phyloP scores from a whole-genome alignment of 495 filamentous ascomycete genomes.

The Pseudevernia furfuracea region DNA sequence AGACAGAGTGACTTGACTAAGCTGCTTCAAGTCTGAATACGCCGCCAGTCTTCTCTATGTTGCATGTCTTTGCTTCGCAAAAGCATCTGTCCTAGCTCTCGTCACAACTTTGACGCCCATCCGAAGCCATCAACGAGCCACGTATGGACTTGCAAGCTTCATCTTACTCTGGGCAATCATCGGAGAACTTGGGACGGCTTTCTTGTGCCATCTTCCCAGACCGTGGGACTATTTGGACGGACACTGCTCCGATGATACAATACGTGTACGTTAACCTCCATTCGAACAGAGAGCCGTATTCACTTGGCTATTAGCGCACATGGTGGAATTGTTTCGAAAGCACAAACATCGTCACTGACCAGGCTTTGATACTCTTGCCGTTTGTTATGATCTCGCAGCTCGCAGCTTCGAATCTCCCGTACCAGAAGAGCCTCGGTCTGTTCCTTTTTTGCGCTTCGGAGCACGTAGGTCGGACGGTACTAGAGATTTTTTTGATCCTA shows the following conservation, averaged over 20 bases:
- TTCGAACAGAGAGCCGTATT: not conserved
- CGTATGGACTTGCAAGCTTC: constrained; percentile 1
- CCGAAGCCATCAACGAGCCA: not conserved
- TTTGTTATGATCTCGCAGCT: constrained; percentile 32
- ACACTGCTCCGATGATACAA: not conserved
- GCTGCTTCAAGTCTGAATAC: constrained; percentile 3
- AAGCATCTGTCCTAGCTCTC: constrained; percentile 11
- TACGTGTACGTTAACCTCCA: not conserved
- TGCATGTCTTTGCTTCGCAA: constrained; percentile 11
- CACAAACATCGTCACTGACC: constrained; percentile 40
- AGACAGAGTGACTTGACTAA: not conserved
- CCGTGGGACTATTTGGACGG: constrained; percentile 9
- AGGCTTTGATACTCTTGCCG: constrained; percentile 35
- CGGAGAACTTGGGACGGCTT: constrained; percentile 6
- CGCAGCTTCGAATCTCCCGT: constrained; percentile 30
- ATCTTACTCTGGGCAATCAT: constrained; percentile 2
- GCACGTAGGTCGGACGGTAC: constrained; percentile 30
- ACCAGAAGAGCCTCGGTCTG: constrained; percentile 30
- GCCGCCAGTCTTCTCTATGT: constrained; percentile 7
- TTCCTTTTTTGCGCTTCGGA: constrained; percentile 33
- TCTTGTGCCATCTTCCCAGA: constrained; percentile 6
- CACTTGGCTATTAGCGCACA: constrained; percentile 13
- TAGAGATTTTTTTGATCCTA: not conserved
- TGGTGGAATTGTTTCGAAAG: constrained; percentile 37
- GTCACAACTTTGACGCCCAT: not conserved